Percentiles rank a stretch among this genome's conserved stretches.
These are phyloP conservation scores for Coemansia sp. DNA, from an alignment of 192 early-diverging fungal genomes.

Conservation along the genomic window DNA sequence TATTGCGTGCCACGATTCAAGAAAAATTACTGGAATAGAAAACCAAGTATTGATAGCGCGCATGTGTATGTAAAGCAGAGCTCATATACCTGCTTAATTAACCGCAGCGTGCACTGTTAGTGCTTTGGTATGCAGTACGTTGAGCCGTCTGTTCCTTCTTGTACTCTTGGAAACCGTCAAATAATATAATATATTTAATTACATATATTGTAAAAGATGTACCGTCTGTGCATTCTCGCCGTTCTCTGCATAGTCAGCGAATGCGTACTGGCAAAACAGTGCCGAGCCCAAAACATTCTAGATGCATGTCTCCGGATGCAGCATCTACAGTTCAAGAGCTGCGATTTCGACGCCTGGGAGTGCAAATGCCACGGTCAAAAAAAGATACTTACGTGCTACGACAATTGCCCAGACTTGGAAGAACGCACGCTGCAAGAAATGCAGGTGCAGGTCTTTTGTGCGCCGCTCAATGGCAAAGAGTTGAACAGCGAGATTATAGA, in stretches of 20 bases:
- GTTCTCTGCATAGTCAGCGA: conserved; percentile 5
- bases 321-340: conserved; percentile 36
- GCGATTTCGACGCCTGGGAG: conserved; percentile 50
- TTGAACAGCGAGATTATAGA: conserved; percentile 45
- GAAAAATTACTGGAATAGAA: too few species aligned
- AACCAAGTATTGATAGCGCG: neutral
- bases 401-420: conserved; percentile 54
- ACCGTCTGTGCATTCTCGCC: conserved; percentile 2
- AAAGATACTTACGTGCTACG: conserved; percentile 52
- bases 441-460: conserved; percentile 52
- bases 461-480: conserved; percentile 38
- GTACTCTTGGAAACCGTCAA: neutral
- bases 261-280: neutral
- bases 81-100: neutral
- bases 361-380: conserved; percentile 54
- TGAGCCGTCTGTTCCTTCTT: neutral
- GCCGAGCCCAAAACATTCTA: conserved; percentile 51
- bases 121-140: neutral
- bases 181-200: neutral
- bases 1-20: conserved; percentile 2
- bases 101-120: neutral
- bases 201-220: conserved; percentile 15
- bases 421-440: conserved; percentile 54
- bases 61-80: neutral
- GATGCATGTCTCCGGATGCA: conserved; percentile 50